Evolutionary conservation across 805 yeast genomes (phyloP).

Genomic region (Nakazawaea populi): DNA sequence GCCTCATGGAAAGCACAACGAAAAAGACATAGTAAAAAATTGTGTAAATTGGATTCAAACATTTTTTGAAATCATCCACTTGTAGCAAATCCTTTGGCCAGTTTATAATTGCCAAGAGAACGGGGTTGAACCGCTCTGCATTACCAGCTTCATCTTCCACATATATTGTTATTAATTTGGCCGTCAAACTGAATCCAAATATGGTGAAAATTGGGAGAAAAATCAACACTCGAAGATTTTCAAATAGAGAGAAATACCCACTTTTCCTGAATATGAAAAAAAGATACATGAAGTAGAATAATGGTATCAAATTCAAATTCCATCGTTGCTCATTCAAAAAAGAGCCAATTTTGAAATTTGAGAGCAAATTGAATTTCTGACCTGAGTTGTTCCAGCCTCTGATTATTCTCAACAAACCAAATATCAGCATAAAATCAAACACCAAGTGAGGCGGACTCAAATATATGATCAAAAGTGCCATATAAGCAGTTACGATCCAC

Average conservation of each 20-base stretch:
- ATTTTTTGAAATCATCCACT: constrained; percentile 21
- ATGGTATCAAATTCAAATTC: constrained; percentile 42
- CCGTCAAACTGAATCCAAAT: constrained; percentile 24
- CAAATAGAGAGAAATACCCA: constrained; percentile 17
- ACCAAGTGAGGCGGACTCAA: constrained; percentile 8
- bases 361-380: constrained; percentile 59
- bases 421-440: constrained; percentile 8
- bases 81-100: constrained; percentile 28
- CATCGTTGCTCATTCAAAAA: constrained; percentile 29
- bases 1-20: constrained; percentile 26
- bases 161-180: constrained; percentile 10
- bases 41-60: constrained; percentile 28
- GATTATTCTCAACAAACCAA: constrained; percentile 45
- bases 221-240: constrained; percentile 23
- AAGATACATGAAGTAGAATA: constrained; percentile 27
- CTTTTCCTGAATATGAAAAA: constrained; percentile 18
- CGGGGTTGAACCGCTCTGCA: constrained; percentile 15
- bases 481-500: constrained; percentile 49
- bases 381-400: constrained; percentile 90
- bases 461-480: constrained; percentile 13
- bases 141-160: constrained; percentile 3
- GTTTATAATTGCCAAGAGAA: constrained; percentile 17
- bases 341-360: constrained; percentile 41
- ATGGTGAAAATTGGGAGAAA: constrained; percentile 43
- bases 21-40: constrained; percentile 25